Base-by-base conservation (phyloP, 306 rosid species). In the Prunus kanzakura region DNA sequence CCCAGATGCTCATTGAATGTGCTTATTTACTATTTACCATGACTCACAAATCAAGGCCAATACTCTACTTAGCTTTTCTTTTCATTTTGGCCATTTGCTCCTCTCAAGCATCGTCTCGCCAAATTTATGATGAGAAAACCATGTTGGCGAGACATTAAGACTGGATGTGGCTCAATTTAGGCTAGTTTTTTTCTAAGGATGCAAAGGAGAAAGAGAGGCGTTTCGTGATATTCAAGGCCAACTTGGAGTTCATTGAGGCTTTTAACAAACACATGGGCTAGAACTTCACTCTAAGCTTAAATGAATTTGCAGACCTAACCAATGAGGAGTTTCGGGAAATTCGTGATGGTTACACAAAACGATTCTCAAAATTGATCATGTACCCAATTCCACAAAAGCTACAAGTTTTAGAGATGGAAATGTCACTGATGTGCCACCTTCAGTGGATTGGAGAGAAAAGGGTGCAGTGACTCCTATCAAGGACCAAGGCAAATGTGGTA, bases 401-500 rank as follows among this genome's bases (percentile, higher is more conserved):
- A 11, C 83, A 32, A 25, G 86, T 61, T 88, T 88, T 47, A 83
- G 43, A 45, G 76, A 83, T 52, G 83, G 54, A 51, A 77, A 75
- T 38, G 82, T 69, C 10, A 77, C 82, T 3, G 74, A 65, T 4
- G 8, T 71, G 8, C 83, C 88, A 35, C 64, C 89, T 19, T 6
- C 82, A 0, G 55, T 77, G 20, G 84, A 85, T 35, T 82, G 82
- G 89, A 85, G 86, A 50, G 14, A 79, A 4, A 64, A 83, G 27
- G 87, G 81, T 14, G 85, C 81, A 2, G 85, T 86, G 0, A 86
- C 87, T 11, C 79, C 81, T 4, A 47, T 84, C 49, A 79, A 84
- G 69, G 61, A 81, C 43, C 86, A 87, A 75, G 85, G 82, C 18
- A 54, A n/a, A 29, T 83, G 82, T 63, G 87, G 84, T 78, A 81